A percentile compares a stretch with the other conserved stretches of the same genome.
phyloP scores from a whole-genome alignment of 257 asterid species.

The Coffea eugenioides region DNA sequence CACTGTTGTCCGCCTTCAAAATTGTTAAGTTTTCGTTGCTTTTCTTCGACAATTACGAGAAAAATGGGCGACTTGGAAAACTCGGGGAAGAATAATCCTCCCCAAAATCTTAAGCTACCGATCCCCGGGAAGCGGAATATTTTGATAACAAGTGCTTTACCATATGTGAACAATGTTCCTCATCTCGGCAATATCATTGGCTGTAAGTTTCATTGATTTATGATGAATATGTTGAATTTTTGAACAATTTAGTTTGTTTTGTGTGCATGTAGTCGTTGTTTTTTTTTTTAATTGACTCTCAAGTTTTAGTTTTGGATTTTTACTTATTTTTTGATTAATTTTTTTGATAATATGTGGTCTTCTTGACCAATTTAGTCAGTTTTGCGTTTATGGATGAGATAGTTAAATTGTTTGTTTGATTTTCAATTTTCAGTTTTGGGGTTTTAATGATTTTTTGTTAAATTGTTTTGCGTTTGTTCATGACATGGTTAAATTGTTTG shows the following conservation, averaged over 20 bases:
- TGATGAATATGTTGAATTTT: background rate
- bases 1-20: background rate
- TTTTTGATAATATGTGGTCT: no score
- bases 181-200: slow-evolving; percentile 98
- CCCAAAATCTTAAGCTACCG: slow-evolving; percentile 50
- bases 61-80: background rate
- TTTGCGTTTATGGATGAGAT: no score
- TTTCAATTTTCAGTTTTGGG: no score
- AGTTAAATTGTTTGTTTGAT: no score
- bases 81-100: background rate
- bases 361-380: no score
- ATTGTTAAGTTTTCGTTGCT: background rate
- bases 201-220: slow-evolving; percentile 32
- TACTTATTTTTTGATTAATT: slow-evolving; percentile 7
- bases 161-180: slow-evolving; percentile 95
- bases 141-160: slow-evolving; percentile 90
- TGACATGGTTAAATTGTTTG: no score
- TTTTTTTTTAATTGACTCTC: background rate
- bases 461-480: no score
- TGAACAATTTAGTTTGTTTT: no score
- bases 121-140: slow-evolving; percentile 73
- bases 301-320: slow-evolving; percentile 12
- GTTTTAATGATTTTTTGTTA: background rate
- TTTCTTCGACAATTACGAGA: background rate
- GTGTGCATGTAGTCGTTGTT: background rate